A percentile compares a stretch with the other conserved stretches of the same genome.
Conservation (phyloP, 192 early-diverging fungal species). For the Endogone sp. region DNA sequence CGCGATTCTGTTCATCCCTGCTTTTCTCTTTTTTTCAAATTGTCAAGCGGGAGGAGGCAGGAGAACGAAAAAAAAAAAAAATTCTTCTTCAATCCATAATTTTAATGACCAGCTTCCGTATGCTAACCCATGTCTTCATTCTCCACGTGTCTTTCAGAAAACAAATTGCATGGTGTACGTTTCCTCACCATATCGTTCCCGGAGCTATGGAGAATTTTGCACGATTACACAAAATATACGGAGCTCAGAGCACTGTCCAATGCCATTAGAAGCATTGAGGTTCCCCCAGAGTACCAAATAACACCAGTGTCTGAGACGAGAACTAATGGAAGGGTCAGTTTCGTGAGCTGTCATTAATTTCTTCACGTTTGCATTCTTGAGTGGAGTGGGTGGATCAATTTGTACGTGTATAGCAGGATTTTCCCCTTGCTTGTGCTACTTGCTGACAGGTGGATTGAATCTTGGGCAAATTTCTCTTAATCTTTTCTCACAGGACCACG, state of each 20-base stretch:
- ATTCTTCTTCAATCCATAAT: background rate
- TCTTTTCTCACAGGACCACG: slow-evolving; percentile 20
- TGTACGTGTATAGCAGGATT: background rate
- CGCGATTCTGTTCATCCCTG: background rate
- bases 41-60: background rate
- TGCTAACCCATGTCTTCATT: background rate
- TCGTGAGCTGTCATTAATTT: background rate
- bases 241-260: slow-evolving; percentile 26
- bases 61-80: background rate
- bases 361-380: background rate
- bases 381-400: slow-evolving; percentile 8
- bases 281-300: slow-evolving; percentile 3
- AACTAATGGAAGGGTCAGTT: background rate
- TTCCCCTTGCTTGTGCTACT: too few relatives aligned
- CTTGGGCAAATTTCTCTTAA: slow-evolving; percentile 4
- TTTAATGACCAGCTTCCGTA: background rate
- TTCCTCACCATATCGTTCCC: background rate
- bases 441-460: too few relatives aligned
- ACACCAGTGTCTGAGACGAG: background rate
- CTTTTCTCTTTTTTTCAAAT: background rate
- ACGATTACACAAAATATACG: slow-evolving; percentile 20
- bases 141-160: background rate
- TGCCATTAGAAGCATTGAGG: slow-evolving; percentile 21
- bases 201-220: background rate
- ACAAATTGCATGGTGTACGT: background rate